Conservation (phyloP, 441 rosid species). For the Aleurites moluccanus region DNA sequence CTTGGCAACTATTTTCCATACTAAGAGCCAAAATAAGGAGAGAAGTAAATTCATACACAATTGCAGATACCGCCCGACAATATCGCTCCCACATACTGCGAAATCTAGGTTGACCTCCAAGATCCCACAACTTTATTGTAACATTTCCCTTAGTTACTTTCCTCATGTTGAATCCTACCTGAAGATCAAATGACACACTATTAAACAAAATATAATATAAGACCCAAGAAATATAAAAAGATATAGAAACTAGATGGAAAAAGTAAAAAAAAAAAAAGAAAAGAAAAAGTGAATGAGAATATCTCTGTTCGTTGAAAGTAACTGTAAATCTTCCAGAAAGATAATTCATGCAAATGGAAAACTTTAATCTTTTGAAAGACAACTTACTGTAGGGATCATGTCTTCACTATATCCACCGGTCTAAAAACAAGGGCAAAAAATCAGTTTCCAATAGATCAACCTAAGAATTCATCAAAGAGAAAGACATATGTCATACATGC, state of each 20-base stretch:
- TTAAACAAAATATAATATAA: neutral
- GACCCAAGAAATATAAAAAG: neutral
- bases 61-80: conserved; percentile 71
- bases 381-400: conserved; percentile 93
- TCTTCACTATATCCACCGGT: conserved; percentile 96
- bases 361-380: neutral
- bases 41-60: conserved; percentile 47
- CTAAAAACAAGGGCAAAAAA: conserved; percentile 39
- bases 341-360: neutral
- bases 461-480: neutral
- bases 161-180: conserved; percentile 95
- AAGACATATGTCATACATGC: neutral
- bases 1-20: neutral
- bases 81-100: conserved; percentile 98
- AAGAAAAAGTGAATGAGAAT: neutral
- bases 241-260: neutral
- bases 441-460: neutral
- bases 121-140: conserved; percentile 96
- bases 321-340: neutral
- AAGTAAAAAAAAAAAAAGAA: neutral
- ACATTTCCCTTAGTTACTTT: conserved; percentile 95
- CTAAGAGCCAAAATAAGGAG: neutral
- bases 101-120: conserved; percentile 97
- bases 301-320: neutral
- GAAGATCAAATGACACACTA: neutral